A percentile compares a stretch with the other conserved stretches of the same genome.
Conservation (phyloP, 148 eudicot genomes). For the Heliamphora exappendiculata region DNA sequence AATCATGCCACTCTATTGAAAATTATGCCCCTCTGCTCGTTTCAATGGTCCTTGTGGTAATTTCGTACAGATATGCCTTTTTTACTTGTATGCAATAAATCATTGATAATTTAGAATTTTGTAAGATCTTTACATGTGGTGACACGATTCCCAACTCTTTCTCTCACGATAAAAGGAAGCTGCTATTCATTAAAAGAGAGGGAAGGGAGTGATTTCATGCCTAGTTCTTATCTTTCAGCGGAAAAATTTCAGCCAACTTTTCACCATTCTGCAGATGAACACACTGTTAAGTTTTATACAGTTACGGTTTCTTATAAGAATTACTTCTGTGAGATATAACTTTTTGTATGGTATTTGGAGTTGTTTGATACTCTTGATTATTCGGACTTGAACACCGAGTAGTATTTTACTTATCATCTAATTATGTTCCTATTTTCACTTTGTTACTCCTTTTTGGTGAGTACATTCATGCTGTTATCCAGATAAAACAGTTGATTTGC, state of each 20-base stretch:
- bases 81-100: not conserved
- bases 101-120: not conserved
- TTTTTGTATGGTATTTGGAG: not conserved
- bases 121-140: not conserved
- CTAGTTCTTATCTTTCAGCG: not conserved
- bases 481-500: not conserved
- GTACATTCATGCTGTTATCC: not conserved
- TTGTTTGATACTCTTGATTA: not conserved
- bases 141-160: no score
- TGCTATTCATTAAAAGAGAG: not conserved
- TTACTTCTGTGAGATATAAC: not conserved
- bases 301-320: not conserved
- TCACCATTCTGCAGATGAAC: not conserved
- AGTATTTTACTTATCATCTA: not conserved
- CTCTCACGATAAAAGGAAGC: not conserved
- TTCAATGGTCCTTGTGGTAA: no score
- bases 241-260: not conserved
- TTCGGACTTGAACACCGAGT: not conserved
- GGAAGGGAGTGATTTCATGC: not conserved
- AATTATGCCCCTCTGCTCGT: no score
- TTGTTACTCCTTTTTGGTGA: not conserved
- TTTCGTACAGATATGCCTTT: conserved; percentile 1
- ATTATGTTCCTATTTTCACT: not conserved
- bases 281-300: not conserved
- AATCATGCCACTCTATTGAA: no score